phyloP scores from a whole-genome alignment of 1,284 basidiomycete genomes.

The Dichomitus squalens region DNA sequence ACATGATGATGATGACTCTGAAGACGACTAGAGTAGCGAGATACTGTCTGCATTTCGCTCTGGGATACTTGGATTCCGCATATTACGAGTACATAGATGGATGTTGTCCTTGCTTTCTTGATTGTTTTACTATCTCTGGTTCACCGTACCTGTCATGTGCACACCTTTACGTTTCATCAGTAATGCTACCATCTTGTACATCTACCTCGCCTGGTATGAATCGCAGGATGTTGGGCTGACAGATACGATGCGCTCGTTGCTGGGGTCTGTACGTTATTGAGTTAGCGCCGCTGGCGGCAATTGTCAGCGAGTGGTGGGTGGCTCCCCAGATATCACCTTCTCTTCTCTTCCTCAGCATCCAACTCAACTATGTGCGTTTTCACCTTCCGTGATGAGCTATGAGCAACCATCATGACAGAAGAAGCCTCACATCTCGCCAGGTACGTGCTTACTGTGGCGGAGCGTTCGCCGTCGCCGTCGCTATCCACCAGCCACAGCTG shows the following conservation, averaged over 20 bases:
- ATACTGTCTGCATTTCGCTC: not conserved
- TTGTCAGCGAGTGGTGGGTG: constrained; percentile 42
- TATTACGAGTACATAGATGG: not conserved
- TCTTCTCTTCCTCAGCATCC: constrained; percentile 4
- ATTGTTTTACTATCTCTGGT: not conserved
- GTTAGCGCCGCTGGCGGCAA: constrained; percentile 54
- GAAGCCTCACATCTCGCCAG: constrained; percentile 29
- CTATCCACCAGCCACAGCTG: not conserved
- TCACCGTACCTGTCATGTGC: not conserved
- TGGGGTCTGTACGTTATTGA: constrained; percentile 66
- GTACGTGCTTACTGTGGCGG: constrained; percentile 17
- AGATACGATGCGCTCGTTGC: not conserved
- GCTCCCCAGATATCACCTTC: not conserved
- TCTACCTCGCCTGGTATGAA: constrained; percentile 33
- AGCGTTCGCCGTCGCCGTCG: not conserved
- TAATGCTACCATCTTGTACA: not conserved
- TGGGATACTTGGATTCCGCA: not conserved
- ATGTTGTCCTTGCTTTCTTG: constrained; percentile 6
- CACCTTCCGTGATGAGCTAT: constrained; percentile 13
- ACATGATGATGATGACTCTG: constrained; percentile 56
- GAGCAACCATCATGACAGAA: constrained; percentile 28
- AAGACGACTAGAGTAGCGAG: constrained; percentile 8
- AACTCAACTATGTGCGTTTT: constrained; percentile 10
- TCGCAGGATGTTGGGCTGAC: not conserved
- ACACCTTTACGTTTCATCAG: not conserved